These are phyloP conservation scores for Arthrinium puccinioides DNA, from an alignment of 2,329 filamentous ascomycete species.

Conservation along the genomic window DNA sequence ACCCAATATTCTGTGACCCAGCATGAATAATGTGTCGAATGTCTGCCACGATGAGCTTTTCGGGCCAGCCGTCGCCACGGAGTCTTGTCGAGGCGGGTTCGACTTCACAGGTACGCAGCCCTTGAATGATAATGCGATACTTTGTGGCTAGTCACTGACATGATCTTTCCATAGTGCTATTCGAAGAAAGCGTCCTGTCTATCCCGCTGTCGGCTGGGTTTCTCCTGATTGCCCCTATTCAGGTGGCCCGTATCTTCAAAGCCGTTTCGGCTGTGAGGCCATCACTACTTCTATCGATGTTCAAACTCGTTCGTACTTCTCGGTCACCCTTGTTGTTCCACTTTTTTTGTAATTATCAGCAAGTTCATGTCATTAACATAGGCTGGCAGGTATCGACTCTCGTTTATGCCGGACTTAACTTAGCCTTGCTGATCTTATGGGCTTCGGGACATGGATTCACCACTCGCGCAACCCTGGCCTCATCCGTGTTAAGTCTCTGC, in stretches of 20 bases:
- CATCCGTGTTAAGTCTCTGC: not conserved
- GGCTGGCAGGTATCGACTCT: conserved; percentile 1
- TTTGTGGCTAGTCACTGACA: conserved; percentile 2
- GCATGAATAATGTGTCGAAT: conserved; percentile 5
- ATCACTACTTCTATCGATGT: conserved; percentile 5
- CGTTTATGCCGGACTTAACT: conserved; percentile 3
- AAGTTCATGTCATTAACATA: conserved; percentile 4
- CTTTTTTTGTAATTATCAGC: conserved; percentile 4
- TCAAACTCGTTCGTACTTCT: conserved; percentile 5
- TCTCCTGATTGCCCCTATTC: conserved; percentile 4
- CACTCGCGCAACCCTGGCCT: not conserved
- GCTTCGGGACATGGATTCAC: conserved; percentile 4
- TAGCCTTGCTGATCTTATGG: conserved; percentile 4
- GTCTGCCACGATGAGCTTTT: conserved; percentile 2
- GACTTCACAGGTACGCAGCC: conserved; percentile 4
- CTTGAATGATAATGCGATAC: conserved; percentile 3
- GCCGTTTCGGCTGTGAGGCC: conserved; percentile 4
- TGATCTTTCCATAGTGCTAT: conserved; percentile 5
- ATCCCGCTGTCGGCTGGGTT: conserved; percentile 2
- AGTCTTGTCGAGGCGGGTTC: conserved; percentile 4
- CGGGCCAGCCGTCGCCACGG: conserved; percentile 1
- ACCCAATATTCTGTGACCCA: conserved; percentile 5
- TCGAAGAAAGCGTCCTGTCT: conserved; percentile 5
- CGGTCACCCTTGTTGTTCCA: conserved; percentile 4
- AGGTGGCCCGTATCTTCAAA: conserved; percentile 5